Conservation (phyloP, 2,329 filamentous ascomycete species). For the Cladosporium austrohemisphaericum region DNA sequence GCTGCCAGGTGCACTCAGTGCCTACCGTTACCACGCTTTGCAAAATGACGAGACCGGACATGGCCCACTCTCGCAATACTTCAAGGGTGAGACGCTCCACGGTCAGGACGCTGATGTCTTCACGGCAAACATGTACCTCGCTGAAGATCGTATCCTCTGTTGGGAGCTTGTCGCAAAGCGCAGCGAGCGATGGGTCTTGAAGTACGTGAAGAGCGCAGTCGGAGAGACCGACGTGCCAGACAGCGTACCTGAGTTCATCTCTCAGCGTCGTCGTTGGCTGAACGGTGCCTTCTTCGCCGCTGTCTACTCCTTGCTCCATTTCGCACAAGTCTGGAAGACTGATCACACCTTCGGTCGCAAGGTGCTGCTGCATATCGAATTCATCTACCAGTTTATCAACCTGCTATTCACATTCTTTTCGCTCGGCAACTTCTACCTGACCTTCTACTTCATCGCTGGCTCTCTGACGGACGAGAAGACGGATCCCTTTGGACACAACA, state of each 20-base stretch:
- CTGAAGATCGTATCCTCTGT: conserved; percentile 84
- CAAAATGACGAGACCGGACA: conserved; percentile 97
- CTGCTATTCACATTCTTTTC: conserved; percentile 97
- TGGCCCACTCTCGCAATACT: conserved; percentile 93
- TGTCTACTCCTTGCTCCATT: conserved; percentile 94
- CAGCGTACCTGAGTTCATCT: conserved; percentile 92
- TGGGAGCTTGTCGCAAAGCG: conserved; percentile 96
- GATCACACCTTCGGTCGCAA: conserved; percentile 90
- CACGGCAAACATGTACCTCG: conserved; percentile 93
- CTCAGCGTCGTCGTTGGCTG: conserved; percentile 91
- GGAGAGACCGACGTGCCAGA: conserved; percentile 98
- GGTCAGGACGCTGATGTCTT: conserved; percentile 96
- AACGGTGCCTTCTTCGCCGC: conserved; percentile 99
- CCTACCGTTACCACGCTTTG: conserved; percentile 90
- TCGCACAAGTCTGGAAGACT: conserved; percentile 85
- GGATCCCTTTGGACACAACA: conserved; percentile 87
- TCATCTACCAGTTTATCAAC: conserved; percentile 89
- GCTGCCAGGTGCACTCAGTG: conserved; percentile 87
- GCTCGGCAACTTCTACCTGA: conserved; percentile 95
- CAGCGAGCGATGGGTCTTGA: conserved; percentile 92
- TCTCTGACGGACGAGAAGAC: conserved; percentile 73
- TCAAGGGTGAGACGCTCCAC: conserved; percentile 96
- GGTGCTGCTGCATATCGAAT: conserved; percentile 87
- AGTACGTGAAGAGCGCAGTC: conserved; percentile 94
- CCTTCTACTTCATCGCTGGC: conserved; percentile 96